Conservation (phyloP, 805 yeast species). For the Candida andamanensis region DNA sequence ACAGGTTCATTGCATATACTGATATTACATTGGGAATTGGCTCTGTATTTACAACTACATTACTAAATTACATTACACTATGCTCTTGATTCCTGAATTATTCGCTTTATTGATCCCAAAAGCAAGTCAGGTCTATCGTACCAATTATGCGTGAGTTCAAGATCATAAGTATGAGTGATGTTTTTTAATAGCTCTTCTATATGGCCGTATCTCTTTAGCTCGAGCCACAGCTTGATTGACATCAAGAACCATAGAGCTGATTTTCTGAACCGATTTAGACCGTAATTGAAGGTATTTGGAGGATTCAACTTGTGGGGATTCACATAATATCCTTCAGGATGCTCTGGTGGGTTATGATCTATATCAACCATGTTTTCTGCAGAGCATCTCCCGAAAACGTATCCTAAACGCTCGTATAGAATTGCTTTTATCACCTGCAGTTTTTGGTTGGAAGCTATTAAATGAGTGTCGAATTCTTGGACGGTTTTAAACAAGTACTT, state of each 20-base stretch:
- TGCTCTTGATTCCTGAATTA: slow-evolving; percentile 1
- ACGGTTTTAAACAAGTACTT: slow-evolving; percentile 41
- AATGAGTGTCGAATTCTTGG: slow-evolving; percentile 40
- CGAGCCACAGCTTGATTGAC: slow-evolving; percentile 66
- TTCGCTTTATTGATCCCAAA: slow-evolving; percentile 18
- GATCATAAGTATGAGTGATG: slow-evolving; percentile 18
- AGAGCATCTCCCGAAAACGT: slow-evolving; percentile 43
- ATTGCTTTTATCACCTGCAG: slow-evolving; percentile 42
- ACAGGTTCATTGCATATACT: too few species aligned
- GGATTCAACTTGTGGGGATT: slow-evolving; percentile 32
- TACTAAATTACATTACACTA: too few species aligned
- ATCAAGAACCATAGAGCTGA: slow-evolving; percentile 72
- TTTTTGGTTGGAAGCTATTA: slow-evolving; percentile 35
- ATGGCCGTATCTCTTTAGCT: slow-evolving; percentile 22
- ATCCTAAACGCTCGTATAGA: slow-evolving; percentile 39
- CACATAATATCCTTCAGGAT: slow-evolving; percentile 29
- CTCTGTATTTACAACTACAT: too few species aligned
- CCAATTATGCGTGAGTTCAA: slow-evolving; percentile 21
- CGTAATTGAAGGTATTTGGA: slow-evolving; percentile 35
- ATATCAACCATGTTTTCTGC: not conserved
- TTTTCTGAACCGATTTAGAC: slow-evolving; percentile 63
- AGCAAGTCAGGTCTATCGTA: slow-evolving; percentile 28
- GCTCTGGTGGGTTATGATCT: slow-evolving; percentile 5
- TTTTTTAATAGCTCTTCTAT: slow-evolving; percentile 22
- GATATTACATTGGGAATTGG: too few species aligned